Evolutionary conservation across 1,139 yeast species (phyloP).

Genomic region (Pneumocystis carinii): DNA sequence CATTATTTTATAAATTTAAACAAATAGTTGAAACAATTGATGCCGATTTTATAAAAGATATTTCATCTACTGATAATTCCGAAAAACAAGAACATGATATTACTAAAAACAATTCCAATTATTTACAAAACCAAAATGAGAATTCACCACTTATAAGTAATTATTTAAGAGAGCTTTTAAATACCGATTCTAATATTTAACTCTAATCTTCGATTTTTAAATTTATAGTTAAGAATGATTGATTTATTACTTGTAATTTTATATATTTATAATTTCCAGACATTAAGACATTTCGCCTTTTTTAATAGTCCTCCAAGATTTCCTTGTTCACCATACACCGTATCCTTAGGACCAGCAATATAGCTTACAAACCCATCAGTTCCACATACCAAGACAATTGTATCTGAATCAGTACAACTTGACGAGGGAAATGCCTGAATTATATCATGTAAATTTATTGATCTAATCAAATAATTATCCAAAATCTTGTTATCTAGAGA

Average conservation of each 20-base stretch:
- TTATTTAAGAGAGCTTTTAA: background rate
- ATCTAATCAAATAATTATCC: background rate
- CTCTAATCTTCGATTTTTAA: background rate
- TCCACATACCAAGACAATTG: constrained; percentile 8
- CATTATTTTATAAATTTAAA: constrained; percentile 62
- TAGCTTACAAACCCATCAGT: constrained; percentile 9
- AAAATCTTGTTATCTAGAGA: background rate
- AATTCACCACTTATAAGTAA: background rate
- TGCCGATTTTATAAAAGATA: constrained; percentile 25
- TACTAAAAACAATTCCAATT: background rate
- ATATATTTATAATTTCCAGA: constrained; percentile 7
- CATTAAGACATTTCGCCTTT: constrained; percentile 21
- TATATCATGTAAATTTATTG: background rate
- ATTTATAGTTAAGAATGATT: background rate
- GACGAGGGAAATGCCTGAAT: background rate
- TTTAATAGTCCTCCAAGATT: constrained; percentile 7
- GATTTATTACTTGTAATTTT: background rate
- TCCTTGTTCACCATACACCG: constrained; percentile 7
- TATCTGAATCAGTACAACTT: background rate
- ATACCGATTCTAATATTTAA: background rate
- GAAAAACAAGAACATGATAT: background rate
- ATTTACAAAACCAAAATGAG: background rate
- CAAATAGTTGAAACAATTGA: constrained; percentile 68
- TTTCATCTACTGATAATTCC: background rate
- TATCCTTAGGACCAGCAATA: constrained; percentile 7